phyloP scores from a whole-genome alignment of 306 rosid species.

The Castanopsis chinensis region DNA sequence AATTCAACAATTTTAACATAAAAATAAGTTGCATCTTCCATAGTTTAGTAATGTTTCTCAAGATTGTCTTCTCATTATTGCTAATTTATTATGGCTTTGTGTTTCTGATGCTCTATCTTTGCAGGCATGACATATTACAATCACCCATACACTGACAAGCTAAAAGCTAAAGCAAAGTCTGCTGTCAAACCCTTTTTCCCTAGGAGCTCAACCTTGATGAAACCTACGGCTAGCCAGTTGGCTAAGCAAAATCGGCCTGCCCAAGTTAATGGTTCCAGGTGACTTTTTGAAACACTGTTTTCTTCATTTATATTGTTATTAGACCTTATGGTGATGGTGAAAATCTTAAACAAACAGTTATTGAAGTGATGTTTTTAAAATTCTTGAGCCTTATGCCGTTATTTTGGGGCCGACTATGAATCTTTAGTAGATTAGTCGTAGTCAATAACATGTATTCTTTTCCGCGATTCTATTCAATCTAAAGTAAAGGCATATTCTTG shows the following conservation, averaged over 20 bases:
- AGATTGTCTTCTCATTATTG: background rate
- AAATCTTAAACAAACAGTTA: background rate
- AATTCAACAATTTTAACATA: background rate
- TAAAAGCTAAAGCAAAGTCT: slow-evolving; percentile 41
- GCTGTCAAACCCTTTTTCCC: slow-evolving; percentile 31
- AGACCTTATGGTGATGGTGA: background rate
- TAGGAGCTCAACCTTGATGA: slow-evolving; percentile 83
- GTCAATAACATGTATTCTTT: too few relatives aligned
- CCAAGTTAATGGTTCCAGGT: slow-evolving; percentile 63
- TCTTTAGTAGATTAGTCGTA: too few relatives aligned
- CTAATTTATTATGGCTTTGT: background rate
- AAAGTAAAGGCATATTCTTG: too few relatives aligned
- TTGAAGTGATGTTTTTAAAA: background rate
- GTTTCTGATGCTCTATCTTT: slow-evolving; percentile 10
- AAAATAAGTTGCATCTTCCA: background rate
- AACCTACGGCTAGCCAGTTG: slow-evolving; percentile 90
- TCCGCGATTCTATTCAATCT: too few relatives aligned
- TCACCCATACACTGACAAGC: slow-evolving; percentile 25
- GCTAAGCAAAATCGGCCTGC: slow-evolving; percentile 67
- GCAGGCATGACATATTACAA: slow-evolving; percentile 55
- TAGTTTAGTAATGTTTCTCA: background rate
- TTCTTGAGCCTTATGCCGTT: background rate
- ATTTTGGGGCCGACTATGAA: too few relatives aligned
- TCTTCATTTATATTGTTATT: background rate
- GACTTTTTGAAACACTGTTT: slow-evolving; percentile 22